These are phyloP conservation scores for Rugosomyces carneus DNA, from an alignment of 1,284 basidiomycete species.

Conservation along the genomic window DNA sequence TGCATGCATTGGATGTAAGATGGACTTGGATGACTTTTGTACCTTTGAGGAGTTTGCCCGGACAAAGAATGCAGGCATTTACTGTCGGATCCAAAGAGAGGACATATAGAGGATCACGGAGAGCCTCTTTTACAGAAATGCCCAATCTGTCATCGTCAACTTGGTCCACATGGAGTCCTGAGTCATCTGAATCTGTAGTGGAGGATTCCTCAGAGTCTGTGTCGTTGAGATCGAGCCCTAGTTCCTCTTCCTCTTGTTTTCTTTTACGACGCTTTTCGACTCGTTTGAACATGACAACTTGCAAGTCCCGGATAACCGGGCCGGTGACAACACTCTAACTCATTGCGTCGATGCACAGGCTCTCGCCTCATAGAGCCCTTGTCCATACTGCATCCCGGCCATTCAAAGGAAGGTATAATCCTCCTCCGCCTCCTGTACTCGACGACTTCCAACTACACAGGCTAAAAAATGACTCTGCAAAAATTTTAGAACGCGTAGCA, in stretches of 20 bases:
- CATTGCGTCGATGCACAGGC: conserved; percentile 13
- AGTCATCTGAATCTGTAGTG: conserved; percentile 48
- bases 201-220: conserved; percentile 72
- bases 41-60: conserved; percentile 68
- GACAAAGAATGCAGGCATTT: conserved; percentile 67
- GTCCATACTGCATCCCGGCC: neutral
- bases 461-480: conserved; percentile 1
- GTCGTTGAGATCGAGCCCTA: conserved; percentile 66
- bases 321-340: conserved; percentile 6
- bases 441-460: conserved; percentile 2
- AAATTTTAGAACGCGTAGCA: conserved; percentile 15
- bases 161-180: conserved; percentile 22
- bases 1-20: conserved; percentile 60
- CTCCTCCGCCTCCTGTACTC: neutral
- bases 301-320: conserved; percentile 8
- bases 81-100: conserved; percentile 46
- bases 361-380: conserved; percentile 1
- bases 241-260: conserved; percentile 61
- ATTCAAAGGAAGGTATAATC: neutral
- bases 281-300: conserved; percentile 69
- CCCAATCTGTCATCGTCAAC: conserved; percentile 29
- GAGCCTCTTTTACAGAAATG: conserved; percentile 55
- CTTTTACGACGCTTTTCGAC: conserved; percentile 64
- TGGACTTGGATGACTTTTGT: conserved; percentile 57
- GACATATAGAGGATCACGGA: conserved; percentile 59